A percentile compares a stretch with the other conserved stretches of the same genome.
These are phyloP conservation scores for Megacollybia platyphylla DNA, from an alignment of 1,284 basidiomycete species.

Conservation along the genomic window DNA sequence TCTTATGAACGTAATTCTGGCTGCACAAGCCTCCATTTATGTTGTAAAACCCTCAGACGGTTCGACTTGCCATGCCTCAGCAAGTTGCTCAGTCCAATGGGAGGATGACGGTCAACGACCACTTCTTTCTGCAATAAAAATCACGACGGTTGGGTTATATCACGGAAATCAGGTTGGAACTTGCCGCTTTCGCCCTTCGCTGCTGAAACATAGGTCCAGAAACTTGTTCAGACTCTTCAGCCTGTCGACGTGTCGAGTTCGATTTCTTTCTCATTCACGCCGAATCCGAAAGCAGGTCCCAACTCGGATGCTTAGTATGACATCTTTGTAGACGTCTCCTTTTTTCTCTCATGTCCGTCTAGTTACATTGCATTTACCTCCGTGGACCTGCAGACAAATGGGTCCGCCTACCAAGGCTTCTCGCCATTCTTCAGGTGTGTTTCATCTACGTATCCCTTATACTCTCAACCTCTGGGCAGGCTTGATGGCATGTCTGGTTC, in stretches of 20 bases:
- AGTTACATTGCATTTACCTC: slow-evolving; percentile 54
- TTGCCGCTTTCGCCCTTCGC: slow-evolving; percentile 2
- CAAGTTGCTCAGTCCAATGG: slow-evolving; percentile 29
- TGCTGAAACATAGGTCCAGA: slow-evolving; percentile 15
- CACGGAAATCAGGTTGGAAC: slow-evolving; percentile 32
- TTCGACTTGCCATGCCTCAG: too few relatives aligned
- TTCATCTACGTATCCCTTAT: background rate
- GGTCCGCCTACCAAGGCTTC: slow-evolving; percentile 27
- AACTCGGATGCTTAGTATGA: slow-evolving; percentile 43
- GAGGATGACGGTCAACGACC: slow-evolving; percentile 44
- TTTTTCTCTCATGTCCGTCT: background rate
- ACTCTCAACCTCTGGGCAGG: slow-evolving; percentile 15
- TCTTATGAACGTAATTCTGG: too few relatives aligned
- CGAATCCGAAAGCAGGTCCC: slow-evolving; percentile 35
- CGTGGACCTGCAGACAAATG: slow-evolving; percentile 15
- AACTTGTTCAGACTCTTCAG: slow-evolving; percentile 35
- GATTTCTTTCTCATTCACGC: slow-evolving; percentile 38
- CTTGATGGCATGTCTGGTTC: slow-evolving; percentile 48
- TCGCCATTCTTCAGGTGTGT: slow-evolving; percentile 45
- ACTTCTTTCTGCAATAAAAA: slow-evolving; percentile 32
- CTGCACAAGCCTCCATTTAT: too few relatives aligned
- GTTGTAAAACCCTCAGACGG: too few relatives aligned
- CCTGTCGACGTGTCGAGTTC: slow-evolving; percentile 42
- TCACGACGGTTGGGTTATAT: slow-evolving; percentile 39
- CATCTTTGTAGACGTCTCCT: background rate